Evolutionary conservation across 177 flowering plant species (phyloP).

Genomic region (Vitis hybrid): DNA sequence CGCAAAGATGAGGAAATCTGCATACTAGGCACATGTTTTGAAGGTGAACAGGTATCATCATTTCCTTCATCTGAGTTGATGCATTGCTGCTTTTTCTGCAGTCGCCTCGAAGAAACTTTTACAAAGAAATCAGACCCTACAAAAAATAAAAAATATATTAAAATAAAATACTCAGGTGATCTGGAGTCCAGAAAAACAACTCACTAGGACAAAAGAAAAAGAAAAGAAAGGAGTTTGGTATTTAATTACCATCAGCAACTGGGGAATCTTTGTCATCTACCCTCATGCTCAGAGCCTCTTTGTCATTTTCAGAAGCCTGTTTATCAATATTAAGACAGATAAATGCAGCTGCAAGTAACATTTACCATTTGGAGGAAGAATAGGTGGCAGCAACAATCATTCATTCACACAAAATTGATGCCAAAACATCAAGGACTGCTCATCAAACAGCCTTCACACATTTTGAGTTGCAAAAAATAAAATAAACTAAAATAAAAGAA

Average conservation of each 20-base stretch:
- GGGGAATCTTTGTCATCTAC: constrained; percentile 21
- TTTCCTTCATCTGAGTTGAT: constrained; percentile 19
- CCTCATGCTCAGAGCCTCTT: constrained; percentile 18
- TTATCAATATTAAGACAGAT: constrained; percentile 11
- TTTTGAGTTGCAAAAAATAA: background rate
- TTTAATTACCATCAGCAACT: constrained; percentile 32
- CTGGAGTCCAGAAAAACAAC: background rate
- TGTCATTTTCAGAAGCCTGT: constrained; percentile 31
- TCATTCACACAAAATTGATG: background rate
- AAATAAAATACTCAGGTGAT: background rate
- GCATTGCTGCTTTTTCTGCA: constrained; percentile 17
- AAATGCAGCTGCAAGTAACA: constrained; percentile 4
- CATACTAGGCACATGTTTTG: constrained; percentile 30
- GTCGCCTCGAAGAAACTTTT: constrained; percentile 33
- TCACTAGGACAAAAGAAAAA: background rate
- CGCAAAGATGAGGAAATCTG: background rate
- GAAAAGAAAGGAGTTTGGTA: background rate
- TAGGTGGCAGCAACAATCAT: background rate
- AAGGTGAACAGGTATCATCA: constrained; percentile 12
- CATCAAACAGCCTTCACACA: background rate
- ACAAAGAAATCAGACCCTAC: constrained; percentile 38
- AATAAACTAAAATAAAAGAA: too few species aligned
- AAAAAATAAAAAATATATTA: background rate
- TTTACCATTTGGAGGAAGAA: background rate
- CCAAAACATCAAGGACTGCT: background rate